These are phyloP conservation scores for Phytophthora podocarpi DNA, from an alignment of 352 stramenopile genomes.

Conservation along the genomic window DNA sequence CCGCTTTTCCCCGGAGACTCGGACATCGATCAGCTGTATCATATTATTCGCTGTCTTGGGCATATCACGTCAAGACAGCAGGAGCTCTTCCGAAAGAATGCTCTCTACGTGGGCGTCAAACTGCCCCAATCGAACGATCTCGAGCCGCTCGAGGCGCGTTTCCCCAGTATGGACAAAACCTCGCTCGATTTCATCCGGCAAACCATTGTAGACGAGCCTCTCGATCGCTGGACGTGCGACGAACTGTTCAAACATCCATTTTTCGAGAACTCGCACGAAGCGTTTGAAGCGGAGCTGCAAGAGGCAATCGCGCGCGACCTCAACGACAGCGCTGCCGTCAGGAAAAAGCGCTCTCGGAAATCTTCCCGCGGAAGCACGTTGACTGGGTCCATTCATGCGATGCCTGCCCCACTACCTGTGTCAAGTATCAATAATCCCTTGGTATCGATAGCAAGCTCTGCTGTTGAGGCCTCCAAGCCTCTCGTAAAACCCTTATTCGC, in stretches of 20 bases:
- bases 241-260: slow-evolving; percentile 80
- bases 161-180: slow-evolving; percentile 67
- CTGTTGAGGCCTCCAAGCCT: slow-evolving; percentile 14
- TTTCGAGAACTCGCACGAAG: slow-evolving; percentile 58
- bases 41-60: slow-evolving; percentile 84
- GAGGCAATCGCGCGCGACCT: slow-evolving; percentile 71
- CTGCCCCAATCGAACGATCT: slow-evolving; percentile 59
- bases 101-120: slow-evolving; percentile 83
- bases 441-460: not conserved
- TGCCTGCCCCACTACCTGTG: slow-evolving; percentile 4
- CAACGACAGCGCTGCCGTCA: slow-evolving; percentile 59
- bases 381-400: slow-evolving; percentile 11
- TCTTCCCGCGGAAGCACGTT: slow-evolving; percentile 22
- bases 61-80: slow-evolving; percentile 74
- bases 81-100: slow-evolving; percentile 84
- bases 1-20: slow-evolving; percentile 97
- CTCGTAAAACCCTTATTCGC: slow-evolving; percentile 36
- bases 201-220: slow-evolving; percentile 77
- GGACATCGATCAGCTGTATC: slow-evolving; percentile 94
- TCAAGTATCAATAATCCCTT: slow-evolving; percentile 25
- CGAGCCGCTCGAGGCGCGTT: slow-evolving; percentile 65
- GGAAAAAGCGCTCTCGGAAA: slow-evolving; percentile 68
- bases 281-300: slow-evolving; percentile 72
- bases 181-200: slow-evolving; percentile 74
- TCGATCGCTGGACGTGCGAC: slow-evolving; percentile 81